Evolutionary conservation across 495 filamentous ascomycete species (phyloP), one percentile per base, ranked within the genome.

Genomic region (Penicillium parvum): DNA sequence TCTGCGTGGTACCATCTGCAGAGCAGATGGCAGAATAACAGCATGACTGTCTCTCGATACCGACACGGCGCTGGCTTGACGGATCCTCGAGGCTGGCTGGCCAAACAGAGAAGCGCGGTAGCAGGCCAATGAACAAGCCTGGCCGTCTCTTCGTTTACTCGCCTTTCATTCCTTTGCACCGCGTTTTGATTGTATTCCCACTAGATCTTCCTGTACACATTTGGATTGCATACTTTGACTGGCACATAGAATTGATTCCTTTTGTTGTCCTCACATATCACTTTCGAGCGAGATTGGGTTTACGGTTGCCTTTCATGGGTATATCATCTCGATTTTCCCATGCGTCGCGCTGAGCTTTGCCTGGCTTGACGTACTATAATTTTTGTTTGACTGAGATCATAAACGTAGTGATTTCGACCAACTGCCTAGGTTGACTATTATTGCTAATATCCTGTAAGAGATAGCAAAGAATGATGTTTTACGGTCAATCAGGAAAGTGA

Each of bases 1-100:
- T 90, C 84, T 3, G 90, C 92, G 8, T 98, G 88, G 87, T 95
- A 95, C 64, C 88, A 96, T 52, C 76, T 96, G 28, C 77, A 88
- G 10, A 81, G 77, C 55, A 76, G 91, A 27, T 61, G 95, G 47
- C 90, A 96, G 67, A 90, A 85, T 65, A 95, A 90, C 64, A 88
- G 85, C 50, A 84, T 95, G 34, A 80, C 85, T 14, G 57, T 69
- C 32, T 69, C 69, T 5, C 61, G 66, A 37, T 71, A 69, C 45
- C 64, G 71, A 7, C 61, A 69, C 37, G 68, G 68, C 3, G 52
- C 84, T 78, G 62, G 73, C 81, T 57, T 86, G 50, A 76, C 81
- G 34, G 88, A 97, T 55, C 76, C 78, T 29, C 88, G 88, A 61
- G 91, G 90, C 56, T 97, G 89, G 89, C 65, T 97, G 28, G 88